These are phyloP conservation scores for Cucumis cinereus DNA, from an alignment of 306 rosid species.

Conservation along the genomic window DNA sequence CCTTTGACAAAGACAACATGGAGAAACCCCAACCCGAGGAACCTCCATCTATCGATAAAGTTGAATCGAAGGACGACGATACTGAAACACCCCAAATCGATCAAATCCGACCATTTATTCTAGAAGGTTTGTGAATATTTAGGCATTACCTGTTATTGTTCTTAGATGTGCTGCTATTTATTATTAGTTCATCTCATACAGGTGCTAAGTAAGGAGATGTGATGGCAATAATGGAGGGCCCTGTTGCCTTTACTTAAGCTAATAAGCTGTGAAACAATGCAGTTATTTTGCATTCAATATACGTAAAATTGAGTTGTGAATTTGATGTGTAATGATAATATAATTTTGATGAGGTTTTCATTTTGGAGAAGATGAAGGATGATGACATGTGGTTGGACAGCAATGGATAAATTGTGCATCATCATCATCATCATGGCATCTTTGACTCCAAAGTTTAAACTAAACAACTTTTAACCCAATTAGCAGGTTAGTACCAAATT, in stretches of 20 bases:
- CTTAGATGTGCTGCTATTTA: conserved; percentile 46
- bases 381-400: not conserved
- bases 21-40: conserved; percentile 28
- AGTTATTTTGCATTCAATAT: not conserved
- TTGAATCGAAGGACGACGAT: conserved; percentile 22
- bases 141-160: conserved; percentile 47
- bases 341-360: not conserved
- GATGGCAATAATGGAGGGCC: conserved; percentile 41
- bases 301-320: conserved; percentile 3
- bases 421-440: not conserved
- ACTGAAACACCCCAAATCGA: conserved; percentile 38
- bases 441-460: not conserved
- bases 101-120: conserved; percentile 55
- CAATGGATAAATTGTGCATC: not conserved
- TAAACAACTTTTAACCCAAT: not conserved
- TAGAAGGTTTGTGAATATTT: conserved; percentile 82
- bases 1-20: conserved; percentile 18
- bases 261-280: conserved; percentile 19
- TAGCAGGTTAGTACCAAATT: not conserved
- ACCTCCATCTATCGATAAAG: conserved; percentile 24
- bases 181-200: conserved; percentile 61
- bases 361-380: conserved; percentile 1
- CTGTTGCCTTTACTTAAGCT: conserved; percentile 27
- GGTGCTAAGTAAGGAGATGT: conserved; percentile 67
- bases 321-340: not conserved